These are phyloP conservation scores for Clavispora carvajalis DNA, from an alignment of 805 yeast species.

Conservation along the genomic window DNA sequence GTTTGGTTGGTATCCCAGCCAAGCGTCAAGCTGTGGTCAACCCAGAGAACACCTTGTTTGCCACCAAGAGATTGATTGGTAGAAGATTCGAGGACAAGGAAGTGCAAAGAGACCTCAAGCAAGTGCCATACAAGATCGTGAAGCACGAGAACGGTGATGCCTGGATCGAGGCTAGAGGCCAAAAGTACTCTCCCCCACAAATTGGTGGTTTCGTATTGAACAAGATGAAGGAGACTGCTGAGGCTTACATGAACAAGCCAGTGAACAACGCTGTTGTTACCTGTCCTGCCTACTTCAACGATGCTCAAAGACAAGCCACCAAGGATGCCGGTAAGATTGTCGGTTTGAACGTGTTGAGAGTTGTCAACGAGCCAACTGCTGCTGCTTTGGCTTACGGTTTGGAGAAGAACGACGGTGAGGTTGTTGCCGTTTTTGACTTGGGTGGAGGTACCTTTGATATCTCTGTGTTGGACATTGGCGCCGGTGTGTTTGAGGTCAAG, in stretches of 20 bases:
- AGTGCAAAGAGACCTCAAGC: constrained; percentile 82
- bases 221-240: constrained; percentile 99
- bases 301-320: constrained; percentile 89
- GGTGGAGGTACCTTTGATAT: constrained; percentile 99
- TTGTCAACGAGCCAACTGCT: constrained; percentile 87
- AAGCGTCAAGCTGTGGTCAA: constrained; percentile 94
- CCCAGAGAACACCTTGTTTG: constrained; percentile 89
- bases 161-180: constrained; percentile 88
- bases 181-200: constrained; percentile 89
- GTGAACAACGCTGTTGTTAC: constrained; percentile 88
- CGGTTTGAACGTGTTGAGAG: constrained; percentile 85
- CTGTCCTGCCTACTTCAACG: constrained; percentile 87
- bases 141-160: constrained; percentile 93
- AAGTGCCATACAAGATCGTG: constrained; percentile 87
- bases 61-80: constrained; percentile 93
- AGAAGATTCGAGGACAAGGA: constrained; percentile 85
- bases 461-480: constrained; percentile 92
- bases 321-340: constrained; percentile 98
- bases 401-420: constrained; percentile 76
- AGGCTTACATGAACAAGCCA: constrained; percentile 80
- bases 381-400: constrained; percentile 95
- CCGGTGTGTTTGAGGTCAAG: constrained; percentile 96
- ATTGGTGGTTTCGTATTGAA: constrained; percentile 89
- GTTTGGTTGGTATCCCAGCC: constrained; percentile 91
- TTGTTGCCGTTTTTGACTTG: constrained; percentile 92